These are phyloP conservation scores for Citrus medica DNA, from an alignment of 345 rosid species.

Conservation along the genomic window DNA sequence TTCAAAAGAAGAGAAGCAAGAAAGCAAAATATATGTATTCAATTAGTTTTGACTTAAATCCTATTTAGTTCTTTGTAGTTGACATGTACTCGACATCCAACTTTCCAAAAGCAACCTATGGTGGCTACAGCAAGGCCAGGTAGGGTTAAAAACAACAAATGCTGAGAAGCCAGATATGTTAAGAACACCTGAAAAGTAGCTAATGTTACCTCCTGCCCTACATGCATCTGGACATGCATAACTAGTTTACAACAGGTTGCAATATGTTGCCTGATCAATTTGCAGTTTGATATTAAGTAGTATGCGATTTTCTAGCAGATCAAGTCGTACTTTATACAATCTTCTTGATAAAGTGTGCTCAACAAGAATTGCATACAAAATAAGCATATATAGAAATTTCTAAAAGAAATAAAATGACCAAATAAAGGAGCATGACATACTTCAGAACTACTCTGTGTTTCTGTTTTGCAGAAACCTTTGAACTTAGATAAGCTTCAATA, in stretches of 20 bases:
- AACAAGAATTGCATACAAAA: neutral
- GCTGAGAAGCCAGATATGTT: neutral
- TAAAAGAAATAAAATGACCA: slow-evolving; percentile 4
- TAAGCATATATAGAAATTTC: slow-evolving; percentile 2
- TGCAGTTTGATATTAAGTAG: neutral
- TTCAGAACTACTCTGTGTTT: slow-evolving; percentile 67
- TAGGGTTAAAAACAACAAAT: neutral
- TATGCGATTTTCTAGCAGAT: neutral
- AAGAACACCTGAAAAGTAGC: neutral
- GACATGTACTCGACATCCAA: neutral
- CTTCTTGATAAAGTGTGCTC: neutral
- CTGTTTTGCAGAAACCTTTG: slow-evolving; percentile 68
- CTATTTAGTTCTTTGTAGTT: neutral
- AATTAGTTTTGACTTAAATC: neutral
- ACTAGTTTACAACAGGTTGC: neutral
- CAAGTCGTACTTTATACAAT: neutral
- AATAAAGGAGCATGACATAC: slow-evolving; percentile 42
- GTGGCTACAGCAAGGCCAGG: neutral
- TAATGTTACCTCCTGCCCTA: neutral
- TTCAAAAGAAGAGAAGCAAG: neutral
- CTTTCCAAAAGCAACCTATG: neutral
- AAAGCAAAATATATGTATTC: neutral
- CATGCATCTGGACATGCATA: neutral
- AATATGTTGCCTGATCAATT: neutral
- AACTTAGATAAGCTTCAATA: slow-evolving; percentile 79